Percentiles rank a stretch among this genome's conserved stretches.
Evolutionary conservation across 1,284 basidiomycete genomes (phyloP).

Genomic region (Crucibulum parvulum): DNA sequence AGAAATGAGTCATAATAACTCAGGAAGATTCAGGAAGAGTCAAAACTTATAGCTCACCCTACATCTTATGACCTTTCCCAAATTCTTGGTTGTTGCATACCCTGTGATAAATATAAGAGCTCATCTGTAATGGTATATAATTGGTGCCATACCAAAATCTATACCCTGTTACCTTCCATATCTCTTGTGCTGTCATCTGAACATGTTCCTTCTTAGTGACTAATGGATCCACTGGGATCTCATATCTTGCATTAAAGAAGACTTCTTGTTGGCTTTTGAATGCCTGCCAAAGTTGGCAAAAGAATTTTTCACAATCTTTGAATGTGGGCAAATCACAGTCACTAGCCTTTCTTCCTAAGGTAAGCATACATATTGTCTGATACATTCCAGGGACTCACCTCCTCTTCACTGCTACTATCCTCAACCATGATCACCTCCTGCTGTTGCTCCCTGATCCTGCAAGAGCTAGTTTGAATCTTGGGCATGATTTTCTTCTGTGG

Average conservation of each 20-base stretch:
- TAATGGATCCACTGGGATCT: conserved; percentile 4
- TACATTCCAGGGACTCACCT: background rate
- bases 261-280: conserved; percentile 5
- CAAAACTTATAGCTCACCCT: too few species aligned
- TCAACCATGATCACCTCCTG: background rate
- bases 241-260: conserved; percentile 4
- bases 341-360: background rate
- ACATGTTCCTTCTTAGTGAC: conserved; percentile 8
- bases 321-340: background rate
- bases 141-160: conserved; percentile 9
- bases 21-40: too few species aligned
- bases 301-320: conserved; percentile 1
- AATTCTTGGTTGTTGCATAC: conserved; percentile 3
- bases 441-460: background rate
- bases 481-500: background rate
- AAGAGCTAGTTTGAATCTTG: background rate
- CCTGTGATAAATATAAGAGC: conserved; percentile 2
- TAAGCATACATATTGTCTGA: background rate
- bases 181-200: conserved; percentile 6
- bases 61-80: conserved; percentile 2
- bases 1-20: too few species aligned
- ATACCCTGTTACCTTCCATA: conserved; percentile 15
- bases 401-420: background rate
- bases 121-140: background rate
- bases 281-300: background rate